Evolutionary conservation across 2,329 filamentous ascomycete species (phyloP), one percentile per base, ranked within the genome.

Genomic region (Didymosphaeria variabile): DNA sequence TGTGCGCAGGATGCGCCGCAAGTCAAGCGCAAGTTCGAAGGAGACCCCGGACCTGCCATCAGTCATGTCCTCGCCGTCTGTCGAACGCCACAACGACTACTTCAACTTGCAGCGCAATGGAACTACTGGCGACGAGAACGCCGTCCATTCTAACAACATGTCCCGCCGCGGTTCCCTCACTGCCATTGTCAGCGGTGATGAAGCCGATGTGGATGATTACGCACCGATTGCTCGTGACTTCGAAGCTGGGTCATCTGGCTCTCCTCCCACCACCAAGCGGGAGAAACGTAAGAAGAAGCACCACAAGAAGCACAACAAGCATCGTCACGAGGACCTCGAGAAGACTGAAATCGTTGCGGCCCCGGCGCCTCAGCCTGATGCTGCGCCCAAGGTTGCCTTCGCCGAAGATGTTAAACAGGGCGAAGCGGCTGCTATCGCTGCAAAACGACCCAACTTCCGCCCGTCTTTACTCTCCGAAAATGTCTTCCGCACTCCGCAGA

Each of bases 21-120:
- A 94, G 83, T 94, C 91, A 0, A 94, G 90, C 67, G 83, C 86
- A 36, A 88, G 88, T 70, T 93, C 89, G 26, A 86, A 87, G 62
- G 90, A 92, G 15, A 87, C 84, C 2, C 77, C 76, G 17, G 82
- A 81, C 2, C 70, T 78, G 4, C 77, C 79, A 3, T 84, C 84
- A 5, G 76, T 77, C n/a, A 66, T 81, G 54, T 80, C 79, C 59
- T 83, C 83, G 19, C 80, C 82, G 10, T 82, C 81, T 38, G 68
- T 77, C 23, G 76, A 81, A 65, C 68, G 75, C 44, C 66, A 77
- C 49, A 73, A 74, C 59, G 73, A 71, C 64, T 74, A 81, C 68
- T 72, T 81, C 69, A 74, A 79, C 70, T 46, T 61, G 2, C 66
- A 75, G 34, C 61, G 67, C 5, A 74, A 65, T 44, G 68, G 59